phyloP scores from a whole-genome alignment of 1,284 basidiomycete genomes.

The Agroathelia rolfsii region DNA sequence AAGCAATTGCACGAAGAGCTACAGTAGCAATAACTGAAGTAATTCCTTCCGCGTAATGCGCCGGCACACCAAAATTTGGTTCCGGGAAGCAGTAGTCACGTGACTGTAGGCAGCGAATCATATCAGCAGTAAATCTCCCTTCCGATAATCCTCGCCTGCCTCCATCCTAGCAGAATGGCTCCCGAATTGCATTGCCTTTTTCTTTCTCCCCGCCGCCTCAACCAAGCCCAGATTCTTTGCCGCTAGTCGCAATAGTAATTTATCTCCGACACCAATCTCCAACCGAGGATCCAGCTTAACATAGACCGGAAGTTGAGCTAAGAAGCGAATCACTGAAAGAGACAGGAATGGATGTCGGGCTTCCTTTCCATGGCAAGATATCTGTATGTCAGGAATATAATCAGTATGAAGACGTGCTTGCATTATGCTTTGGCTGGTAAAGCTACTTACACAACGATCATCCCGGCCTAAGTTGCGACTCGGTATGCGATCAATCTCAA shows the following conservation, averaged over 20 bases:
- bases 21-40: conserved; percentile 22
- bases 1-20: conserved; percentile 38
- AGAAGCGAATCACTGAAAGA: conserved; percentile 63
- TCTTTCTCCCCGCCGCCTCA: conserved; percentile 65
- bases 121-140: conserved; percentile 41
- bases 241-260: conserved; percentile 71
- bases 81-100: no score
- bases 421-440: no score
- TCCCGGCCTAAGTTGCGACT: conserved; percentile 88
- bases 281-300: conserved; percentile 71
- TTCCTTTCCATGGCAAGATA: conserved; percentile 85
- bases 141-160: conserved; percentile 36
- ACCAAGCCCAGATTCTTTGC: conserved; percentile 59
- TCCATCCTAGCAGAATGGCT: conserved; percentile 89
- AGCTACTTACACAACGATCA: no score
- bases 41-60: not conserved
- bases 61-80: not conserved
- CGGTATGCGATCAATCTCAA: conserved; percentile 88
- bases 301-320: conserved; percentile 70
- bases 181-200: conserved; percentile 97
- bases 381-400: no score
- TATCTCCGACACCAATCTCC: conserved; percentile 74
- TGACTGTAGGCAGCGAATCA: no score
- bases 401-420: no score
- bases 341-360: conserved; percentile 86